These are phyloP conservation scores for Thielaviopsis populi DNA, from an alignment of 2,329 filamentous ascomycete genomes.

Conservation along the genomic window DNA sequence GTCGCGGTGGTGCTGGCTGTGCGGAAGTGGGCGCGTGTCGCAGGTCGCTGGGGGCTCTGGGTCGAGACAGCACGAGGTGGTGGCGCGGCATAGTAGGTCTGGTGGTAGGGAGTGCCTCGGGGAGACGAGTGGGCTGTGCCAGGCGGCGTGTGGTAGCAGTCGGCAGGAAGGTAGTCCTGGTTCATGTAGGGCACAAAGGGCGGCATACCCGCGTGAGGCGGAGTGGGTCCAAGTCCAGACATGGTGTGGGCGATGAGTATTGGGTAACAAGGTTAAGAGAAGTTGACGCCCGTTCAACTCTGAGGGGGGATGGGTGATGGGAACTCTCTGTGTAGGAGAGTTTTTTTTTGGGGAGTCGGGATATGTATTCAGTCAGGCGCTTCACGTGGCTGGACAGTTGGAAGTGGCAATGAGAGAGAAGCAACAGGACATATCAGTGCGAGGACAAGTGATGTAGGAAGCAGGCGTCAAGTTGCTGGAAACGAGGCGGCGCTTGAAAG, in stretches of 20 bases:
- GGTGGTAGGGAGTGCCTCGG: conserved; percentile 5
- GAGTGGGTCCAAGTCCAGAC: conserved; percentile 10
- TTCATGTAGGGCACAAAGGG: neutral
- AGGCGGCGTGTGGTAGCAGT: conserved; percentile 11
- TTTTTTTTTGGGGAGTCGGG: neutral
- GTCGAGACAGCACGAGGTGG: conserved; percentile 9
- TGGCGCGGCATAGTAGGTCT: neutral
- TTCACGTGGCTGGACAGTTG: neutral
- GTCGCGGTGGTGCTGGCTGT: conserved; percentile 11
- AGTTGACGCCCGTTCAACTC: conserved; percentile 7
- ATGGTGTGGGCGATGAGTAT: neutral
- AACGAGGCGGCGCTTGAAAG: neutral
- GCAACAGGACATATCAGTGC: conserved; percentile 3
- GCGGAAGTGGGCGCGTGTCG: conserved; percentile 17
- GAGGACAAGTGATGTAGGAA: neutral
- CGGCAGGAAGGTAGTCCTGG: neutral
- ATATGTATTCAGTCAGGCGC: neutral
- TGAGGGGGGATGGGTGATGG: neutral
- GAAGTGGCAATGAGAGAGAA: neutral
- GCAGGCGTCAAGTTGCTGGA: neutral
- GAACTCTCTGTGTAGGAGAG: neutral
- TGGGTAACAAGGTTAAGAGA: neutral
- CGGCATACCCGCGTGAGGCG: conserved; percentile 8
- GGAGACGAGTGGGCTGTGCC: conserved; percentile 12
- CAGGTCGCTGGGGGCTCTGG: conserved; percentile 16